Evolutionary conservation across 129 eudicot species (phyloP).

Genomic region (Pittosporum tobira): DNA sequence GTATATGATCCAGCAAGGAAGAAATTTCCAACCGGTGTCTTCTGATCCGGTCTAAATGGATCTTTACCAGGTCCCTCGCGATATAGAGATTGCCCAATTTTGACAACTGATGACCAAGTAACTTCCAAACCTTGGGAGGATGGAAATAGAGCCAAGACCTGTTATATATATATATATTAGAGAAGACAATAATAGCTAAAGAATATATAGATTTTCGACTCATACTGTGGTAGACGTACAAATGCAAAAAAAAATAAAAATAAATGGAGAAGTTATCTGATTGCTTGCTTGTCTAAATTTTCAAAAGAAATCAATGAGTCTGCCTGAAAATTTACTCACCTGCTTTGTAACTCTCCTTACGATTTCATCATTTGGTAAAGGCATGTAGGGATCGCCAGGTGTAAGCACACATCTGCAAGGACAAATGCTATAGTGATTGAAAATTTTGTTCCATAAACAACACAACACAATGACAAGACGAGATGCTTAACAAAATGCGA

Average conservation of each 20-base stretch:
- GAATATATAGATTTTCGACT: not conserved
- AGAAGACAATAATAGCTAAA: not conserved
- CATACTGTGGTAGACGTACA: not conserved
- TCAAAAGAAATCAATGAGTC: not conserved
- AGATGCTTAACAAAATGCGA: not conserved
- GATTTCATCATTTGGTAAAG: conserved; percentile 86
- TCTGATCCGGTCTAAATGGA: conserved; percentile 97
- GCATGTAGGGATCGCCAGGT: conserved; percentile 99
- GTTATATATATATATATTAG: not conserved
- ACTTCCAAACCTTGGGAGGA: conserved; percentile 92
- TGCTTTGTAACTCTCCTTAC: conserved; percentile 73
- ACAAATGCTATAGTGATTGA: not conserved
- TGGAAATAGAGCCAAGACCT: conserved; percentile 86
- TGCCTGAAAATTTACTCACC: conserved; percentile 28
- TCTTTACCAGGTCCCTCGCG: conserved; percentile 98
- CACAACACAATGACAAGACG: not conserved
- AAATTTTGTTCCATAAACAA: not conserved
- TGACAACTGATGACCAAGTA: conserved; percentile 93
- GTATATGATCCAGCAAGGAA: conserved; percentile 96
- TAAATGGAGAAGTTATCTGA: no score
- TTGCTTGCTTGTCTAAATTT: no score
- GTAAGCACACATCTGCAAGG: conserved; percentile 81
- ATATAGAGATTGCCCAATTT: conserved; percentile 79
- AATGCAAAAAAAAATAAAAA: no score
- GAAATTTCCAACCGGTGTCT: conserved; percentile 83